Percentiles rank a stretch among this genome's conserved stretches.
Evolutionary conservation across 2,329 filamentous ascomycete genomes (phyloP).

Genomic region (Remersonia thermophila): DNA sequence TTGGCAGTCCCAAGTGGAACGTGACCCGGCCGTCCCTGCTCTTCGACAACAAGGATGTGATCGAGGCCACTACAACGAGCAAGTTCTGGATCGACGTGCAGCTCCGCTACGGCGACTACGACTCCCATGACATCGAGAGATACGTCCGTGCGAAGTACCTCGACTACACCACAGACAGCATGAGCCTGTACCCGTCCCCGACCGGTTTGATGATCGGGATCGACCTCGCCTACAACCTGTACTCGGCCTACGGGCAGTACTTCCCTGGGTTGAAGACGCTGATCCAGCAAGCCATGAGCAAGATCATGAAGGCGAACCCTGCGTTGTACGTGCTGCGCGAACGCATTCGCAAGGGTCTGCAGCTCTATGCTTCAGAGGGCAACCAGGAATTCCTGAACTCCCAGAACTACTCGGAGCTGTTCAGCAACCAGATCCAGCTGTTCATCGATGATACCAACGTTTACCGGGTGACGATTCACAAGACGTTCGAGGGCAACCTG

Average conservation of each 20-base stretch:
- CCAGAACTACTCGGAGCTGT: conserved; percentile 97
- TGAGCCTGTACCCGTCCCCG: conserved; percentile 95
- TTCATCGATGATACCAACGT: conserved; percentile 99
- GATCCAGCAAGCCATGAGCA: conserved; percentile 96
- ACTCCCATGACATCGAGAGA: conserved; percentile 96
- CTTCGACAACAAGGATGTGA: conserved; percentile 92
- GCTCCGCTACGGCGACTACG: conserved; percentile 92
- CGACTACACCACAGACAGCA: conserved; percentile 96
- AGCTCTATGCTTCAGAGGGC: conserved; percentile 95
- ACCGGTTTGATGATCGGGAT: conserved; percentile 97
- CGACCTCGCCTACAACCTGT: conserved; percentile 94
- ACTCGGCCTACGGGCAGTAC: conserved; percentile 96
- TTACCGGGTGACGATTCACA: conserved; percentile 98
- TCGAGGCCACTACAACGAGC: conserved; percentile 88
- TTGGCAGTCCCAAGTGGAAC: conserved; percentile 98
- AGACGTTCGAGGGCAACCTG: conserved; percentile 97
- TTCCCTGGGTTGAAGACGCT: conserved; percentile 95
- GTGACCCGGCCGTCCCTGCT: conserved; percentile 86
- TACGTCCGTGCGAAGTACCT: conserved; percentile 97
- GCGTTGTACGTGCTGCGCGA: conserved; percentile 92
- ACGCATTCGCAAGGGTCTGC: conserved; percentile 95
- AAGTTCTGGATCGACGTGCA: conserved; percentile 99
- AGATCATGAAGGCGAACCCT: conserved; percentile 99
- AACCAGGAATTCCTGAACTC: conserved; percentile 99
- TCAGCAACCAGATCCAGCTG: conserved; percentile 96